A percentile compares a stretch with the other conserved stretches of the same genome.
These are phyloP conservation scores for Panellus pusillus DNA, from an alignment of 768 basidiomycete species.

Conservation along the genomic window DNA sequence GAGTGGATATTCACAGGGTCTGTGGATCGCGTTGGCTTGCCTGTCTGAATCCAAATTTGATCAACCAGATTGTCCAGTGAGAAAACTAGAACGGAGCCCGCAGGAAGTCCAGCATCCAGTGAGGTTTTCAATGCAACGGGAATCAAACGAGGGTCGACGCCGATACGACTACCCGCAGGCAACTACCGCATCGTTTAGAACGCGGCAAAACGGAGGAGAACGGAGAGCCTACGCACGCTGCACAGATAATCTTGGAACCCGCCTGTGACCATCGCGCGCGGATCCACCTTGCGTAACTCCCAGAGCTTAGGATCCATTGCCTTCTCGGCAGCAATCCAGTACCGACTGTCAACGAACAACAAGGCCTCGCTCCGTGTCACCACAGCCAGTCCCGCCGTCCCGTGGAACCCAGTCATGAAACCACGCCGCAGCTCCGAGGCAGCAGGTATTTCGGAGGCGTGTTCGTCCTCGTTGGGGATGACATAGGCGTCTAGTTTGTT, in stretches of 20 bases:
- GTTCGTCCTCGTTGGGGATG: slow-evolving; percentile 55
- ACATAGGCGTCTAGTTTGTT: slow-evolving; percentile 28
- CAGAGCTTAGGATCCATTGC: slow-evolving; percentile 39
- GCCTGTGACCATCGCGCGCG: slow-evolving; percentile 16
- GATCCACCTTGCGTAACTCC: slow-evolving; percentile 16
- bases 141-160: slow-evolving; percentile 60
- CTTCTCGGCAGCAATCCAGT: slow-evolving; percentile 55
- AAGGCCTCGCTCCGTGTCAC: slow-evolving; percentile 52
- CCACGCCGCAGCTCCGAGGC: slow-evolving; percentile 52
- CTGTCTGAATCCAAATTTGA: slow-evolving; percentile 49
- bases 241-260: slow-evolving; percentile 22
- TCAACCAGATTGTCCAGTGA: slow-evolving; percentile 61
- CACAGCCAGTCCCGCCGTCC: slow-evolving; percentile 53
- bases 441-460: slow-evolving; percentile 58
- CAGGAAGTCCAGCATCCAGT: slow-evolving; percentile 39
- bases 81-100: slow-evolving; percentile 47
- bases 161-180: slow-evolving; percentile 37
- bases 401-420: slow-evolving; percentile 59
- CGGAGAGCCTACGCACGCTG: not conserved
- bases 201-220: not conserved
- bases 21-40: slow-evolving; percentile 51
- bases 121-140: slow-evolving; percentile 44
- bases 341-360: slow-evolving; percentile 56
- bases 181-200: not conserved
- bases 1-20: slow-evolving; percentile 48